Percentiles rank a stretch among this genome's conserved stretches.
These are phyloP conservation scores for Xylariaceae sp. DNA, from an alignment of 2,329 filamentous ascomycete species.

Conservation along the genomic window DNA sequence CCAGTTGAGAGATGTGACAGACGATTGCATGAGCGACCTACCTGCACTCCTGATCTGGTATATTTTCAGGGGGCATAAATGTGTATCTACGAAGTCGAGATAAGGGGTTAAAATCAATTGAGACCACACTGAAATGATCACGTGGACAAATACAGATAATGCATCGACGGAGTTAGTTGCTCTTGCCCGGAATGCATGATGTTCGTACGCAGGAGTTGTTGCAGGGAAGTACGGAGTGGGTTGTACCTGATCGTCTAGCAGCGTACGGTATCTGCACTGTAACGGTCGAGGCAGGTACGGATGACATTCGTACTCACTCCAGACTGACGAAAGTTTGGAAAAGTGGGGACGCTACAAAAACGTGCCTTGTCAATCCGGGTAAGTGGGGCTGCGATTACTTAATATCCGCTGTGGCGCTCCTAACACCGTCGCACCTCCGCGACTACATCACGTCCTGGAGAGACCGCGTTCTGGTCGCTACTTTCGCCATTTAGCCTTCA, in stretches of 20 bases:
- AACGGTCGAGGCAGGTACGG: background rate
- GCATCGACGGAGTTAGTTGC: too few species aligned
- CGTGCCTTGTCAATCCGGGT: constrained; percentile 11
- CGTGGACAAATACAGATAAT: too few species aligned
- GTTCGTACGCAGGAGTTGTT: background rate
- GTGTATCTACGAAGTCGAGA: too few species aligned
- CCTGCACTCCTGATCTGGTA: too few species aligned
- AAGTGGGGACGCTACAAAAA: constrained; percentile 8
- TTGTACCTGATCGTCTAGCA: too few species aligned
- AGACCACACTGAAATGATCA: too few species aligned
- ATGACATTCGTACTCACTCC: background rate
- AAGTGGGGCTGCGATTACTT: constrained; percentile 22
- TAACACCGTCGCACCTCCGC: constrained; percentile 17
- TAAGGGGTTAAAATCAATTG: too few species aligned
- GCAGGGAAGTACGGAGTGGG: background rate
- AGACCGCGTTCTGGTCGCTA: constrained; percentile 21
- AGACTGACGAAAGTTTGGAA: background rate
- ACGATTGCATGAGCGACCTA: too few species aligned
- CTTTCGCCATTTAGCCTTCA: constrained; percentile 9
- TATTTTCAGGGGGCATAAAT: too few species aligned
- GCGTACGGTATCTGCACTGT: background rate
- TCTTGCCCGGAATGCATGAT: too few species aligned
- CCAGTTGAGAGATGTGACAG: too few species aligned
- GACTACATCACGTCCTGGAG: constrained; percentile 22
- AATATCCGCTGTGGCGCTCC: constrained; percentile 17